Conservation (phyloP, 2,329 filamentous ascomycete species). For the Diaporthe caulivora region DNA sequence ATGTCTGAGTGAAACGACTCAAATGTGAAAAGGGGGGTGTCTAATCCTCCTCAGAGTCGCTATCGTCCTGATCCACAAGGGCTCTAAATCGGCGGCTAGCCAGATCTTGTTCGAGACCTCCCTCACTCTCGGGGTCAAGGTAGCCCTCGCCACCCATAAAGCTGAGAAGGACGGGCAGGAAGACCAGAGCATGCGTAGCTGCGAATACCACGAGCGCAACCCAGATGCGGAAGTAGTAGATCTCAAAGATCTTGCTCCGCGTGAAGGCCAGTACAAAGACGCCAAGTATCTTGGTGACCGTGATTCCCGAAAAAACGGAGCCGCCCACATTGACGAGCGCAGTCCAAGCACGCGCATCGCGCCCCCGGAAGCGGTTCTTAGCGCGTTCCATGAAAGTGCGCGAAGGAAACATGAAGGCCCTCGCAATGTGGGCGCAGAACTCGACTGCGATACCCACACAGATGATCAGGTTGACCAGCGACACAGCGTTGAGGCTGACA, state of each 20-base stretch:
- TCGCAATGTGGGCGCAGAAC: constrained; percentile 96
- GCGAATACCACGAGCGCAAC: constrained; percentile 91
- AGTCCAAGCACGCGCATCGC: constrained; percentile 90
- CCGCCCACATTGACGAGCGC: constrained; percentile 94
- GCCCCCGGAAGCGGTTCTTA: constrained; percentile 81
- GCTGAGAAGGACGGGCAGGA: constrained; percentile 90
- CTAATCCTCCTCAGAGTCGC: constrained; percentile 79
- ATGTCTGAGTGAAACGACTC: constrained; percentile 37
- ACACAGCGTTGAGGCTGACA: constrained; percentile 94
- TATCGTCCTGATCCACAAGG: constrained; percentile 79
- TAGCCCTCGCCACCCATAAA: constrained; percentile 90
- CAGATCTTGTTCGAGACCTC: constrained; percentile 90
- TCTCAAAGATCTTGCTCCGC: constrained; percentile 97
- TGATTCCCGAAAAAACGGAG: constrained; percentile 96
- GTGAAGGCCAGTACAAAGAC: constrained; percentile 95
- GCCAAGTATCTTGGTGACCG: constrained; percentile 92
- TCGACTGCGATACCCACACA: constrained; percentile 97
- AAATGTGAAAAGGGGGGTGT: constrained; percentile 39
- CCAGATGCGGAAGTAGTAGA: constrained; percentile 99
- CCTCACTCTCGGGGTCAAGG: constrained; percentile 86
- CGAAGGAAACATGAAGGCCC: constrained; percentile 95
- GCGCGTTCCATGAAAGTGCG: constrained; percentile 84
- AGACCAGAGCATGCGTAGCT: constrained; percentile 87
- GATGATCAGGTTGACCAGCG: constrained; percentile 95
- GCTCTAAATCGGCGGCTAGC: constrained; percentile 83